Evolutionary conservation across 345 rosid species (phyloP), one percentile per base, ranked within the genome.

Genomic region (Hibiscus syriacus): DNA sequence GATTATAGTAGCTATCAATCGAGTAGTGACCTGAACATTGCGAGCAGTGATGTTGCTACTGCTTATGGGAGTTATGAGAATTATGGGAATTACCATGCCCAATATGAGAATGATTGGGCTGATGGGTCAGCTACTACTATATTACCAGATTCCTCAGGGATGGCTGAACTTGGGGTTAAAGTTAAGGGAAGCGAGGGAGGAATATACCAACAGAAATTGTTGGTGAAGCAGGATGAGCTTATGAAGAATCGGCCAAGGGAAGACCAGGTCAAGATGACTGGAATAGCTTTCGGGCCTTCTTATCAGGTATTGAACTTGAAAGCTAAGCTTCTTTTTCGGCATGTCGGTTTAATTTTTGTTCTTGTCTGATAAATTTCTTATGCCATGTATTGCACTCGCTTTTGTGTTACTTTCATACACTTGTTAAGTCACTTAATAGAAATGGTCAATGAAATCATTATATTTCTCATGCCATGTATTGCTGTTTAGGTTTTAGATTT

Each of bases 211-310:
- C 75, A 5, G 87, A 95, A 74, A 82, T 95, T 16, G 77, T 92
- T 50, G 85, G 96, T 95, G 71, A 95, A 84, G 78, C 96, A 89
- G 77, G 99, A 95, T 71, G 99, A 95, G 77, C 79, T 95, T 71
- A 90, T 87, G 74, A 95, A 95, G 92, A 75, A 95, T 79, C 80
- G 98, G 57, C 99, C 98, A 0, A 83, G 99, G 67, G 88, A 83
- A 72, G 98, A 95, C 74, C 92, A 84, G 72, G 81, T 54, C 69
- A 95, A 95, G 85, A 73, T 84, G 52, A 95, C 99, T 6, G 96
- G 98, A 36, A 86, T 89, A 13, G 99, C 98, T 49, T 92, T 95
- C 64, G 99, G 99, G 38, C 99, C 99, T 55, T 60, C 97, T 34
- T 84, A 87, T 79, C 91, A 87, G 98, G 99, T 94, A 80, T 53